phyloP scores from a whole-genome alignment of 2,329 filamentous ascomycete species.

The Talaromyces sp. region DNA sequence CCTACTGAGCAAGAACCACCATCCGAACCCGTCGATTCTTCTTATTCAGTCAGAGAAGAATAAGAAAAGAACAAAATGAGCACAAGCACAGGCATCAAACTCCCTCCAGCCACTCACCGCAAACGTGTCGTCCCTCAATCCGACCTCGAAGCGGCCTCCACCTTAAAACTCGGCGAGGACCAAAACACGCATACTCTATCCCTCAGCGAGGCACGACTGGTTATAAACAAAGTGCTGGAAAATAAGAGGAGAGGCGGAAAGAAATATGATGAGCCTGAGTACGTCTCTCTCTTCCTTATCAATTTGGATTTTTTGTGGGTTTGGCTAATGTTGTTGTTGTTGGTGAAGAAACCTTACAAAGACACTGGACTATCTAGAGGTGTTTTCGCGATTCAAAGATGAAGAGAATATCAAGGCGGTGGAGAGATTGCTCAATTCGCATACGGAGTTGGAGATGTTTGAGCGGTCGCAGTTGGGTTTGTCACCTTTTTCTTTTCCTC shows the following conservation, averaged over 20 bases:
- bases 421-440: conserved; percentile 74
- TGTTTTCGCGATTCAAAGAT: conserved; percentile 92
- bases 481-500: no score
- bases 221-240: conserved; percentile 82
- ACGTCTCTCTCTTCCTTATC: conserved; percentile 33
- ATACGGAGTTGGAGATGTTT: conserved; percentile 76
- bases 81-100: conserved; percentile 25
- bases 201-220: conserved; percentile 82
- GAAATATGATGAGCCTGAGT: conserved; percentile 80
- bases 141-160: conserved; percentile 80
- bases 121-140: conserved; percentile 39
- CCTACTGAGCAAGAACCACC: neutral
- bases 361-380: conserved; percentile 86
- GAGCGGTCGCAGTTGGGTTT: conserved; percentile 86
- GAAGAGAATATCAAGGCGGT: conserved; percentile 94
- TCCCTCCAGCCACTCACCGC: conserved; percentile 36
- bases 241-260: conserved; percentile 75
- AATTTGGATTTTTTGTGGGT: neutral
- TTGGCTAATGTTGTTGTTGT: neutral
- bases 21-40: neutral
- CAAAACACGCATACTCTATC: conserved; percentile 86
- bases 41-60: neutral
- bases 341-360: conserved; percentile 63
- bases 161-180: conserved; percentile 87
- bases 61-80: conserved; percentile 24